Conservation (phyloP, 257 asterid genomes). For the Parsonsia alboflavescens region DNA sequence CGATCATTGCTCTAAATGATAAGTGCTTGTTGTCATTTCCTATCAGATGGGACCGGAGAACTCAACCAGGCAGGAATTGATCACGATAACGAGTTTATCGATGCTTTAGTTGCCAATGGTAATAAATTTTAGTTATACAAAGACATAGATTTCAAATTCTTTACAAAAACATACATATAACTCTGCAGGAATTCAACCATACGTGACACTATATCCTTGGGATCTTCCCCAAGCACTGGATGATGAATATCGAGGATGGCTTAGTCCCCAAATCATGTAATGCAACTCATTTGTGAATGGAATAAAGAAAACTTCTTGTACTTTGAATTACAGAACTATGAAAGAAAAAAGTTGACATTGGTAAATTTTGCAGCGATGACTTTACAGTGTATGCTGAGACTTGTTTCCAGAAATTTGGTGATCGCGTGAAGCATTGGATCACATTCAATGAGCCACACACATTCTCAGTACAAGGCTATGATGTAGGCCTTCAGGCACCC, state of each 20-base stretch:
- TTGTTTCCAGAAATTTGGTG: conserved; percentile 77
- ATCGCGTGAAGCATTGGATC: conserved; percentile 89
- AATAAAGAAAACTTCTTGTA: neutral
- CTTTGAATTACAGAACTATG: neutral
- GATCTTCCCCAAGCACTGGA: conserved; percentile 84
- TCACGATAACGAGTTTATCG: conserved; percentile 71
- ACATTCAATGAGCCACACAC: conserved; percentile 91
- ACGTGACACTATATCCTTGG: conserved; percentile 85
- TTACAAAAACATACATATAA: neutral
- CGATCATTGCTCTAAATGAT: neutral
- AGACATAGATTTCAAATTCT: neutral
- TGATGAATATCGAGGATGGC: conserved; percentile 68
- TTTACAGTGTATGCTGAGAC: conserved; percentile 67
- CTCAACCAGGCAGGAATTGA: conserved; percentile 81
- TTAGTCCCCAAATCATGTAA: conserved; percentile 65
- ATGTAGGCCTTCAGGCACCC: conserved; percentile 70
- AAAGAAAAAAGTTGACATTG: neutral
- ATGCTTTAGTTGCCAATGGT: conserved; percentile 71
- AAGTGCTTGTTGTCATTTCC: neutral
- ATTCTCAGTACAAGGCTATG: conserved; percentile 65
- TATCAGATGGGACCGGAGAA: conserved; percentile 68
- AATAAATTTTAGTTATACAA: neutral
- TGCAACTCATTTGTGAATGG: neutral
- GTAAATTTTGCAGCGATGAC: conserved; percentile 47
- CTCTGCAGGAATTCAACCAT: conserved; percentile 69